These are phyloP conservation scores for Solidago caesia DNA, from an alignment of 129 eudicot species.

Conservation along the genomic window DNA sequence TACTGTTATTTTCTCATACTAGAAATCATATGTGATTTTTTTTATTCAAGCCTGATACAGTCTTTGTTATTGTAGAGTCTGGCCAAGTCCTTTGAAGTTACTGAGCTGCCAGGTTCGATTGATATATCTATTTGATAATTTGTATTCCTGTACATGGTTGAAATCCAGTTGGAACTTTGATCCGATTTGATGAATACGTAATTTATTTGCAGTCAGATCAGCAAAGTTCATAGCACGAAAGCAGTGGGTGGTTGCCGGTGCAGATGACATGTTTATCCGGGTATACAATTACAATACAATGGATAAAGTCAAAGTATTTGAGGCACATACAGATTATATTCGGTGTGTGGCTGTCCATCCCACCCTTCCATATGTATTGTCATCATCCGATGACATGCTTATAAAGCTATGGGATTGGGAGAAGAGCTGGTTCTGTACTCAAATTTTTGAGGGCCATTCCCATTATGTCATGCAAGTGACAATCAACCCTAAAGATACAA, in stretches of 20 bases:
- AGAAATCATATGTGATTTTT: not conserved
- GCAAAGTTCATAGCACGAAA: constrained; percentile 92
- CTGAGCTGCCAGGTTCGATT: constrained; percentile 76
- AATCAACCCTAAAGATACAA: constrained; percentile 89
- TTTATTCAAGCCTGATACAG: constrained; percentile 10
- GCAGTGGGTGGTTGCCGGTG: constrained; percentile 99
- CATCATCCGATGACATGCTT: constrained; percentile 98
- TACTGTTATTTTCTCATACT: not conserved
- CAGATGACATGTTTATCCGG: constrained; percentile 98
- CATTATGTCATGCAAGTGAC: constrained; percentile 99
- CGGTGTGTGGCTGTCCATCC: constrained; percentile 98
- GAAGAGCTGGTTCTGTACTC: constrained; percentile 87
- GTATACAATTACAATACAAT: constrained; percentile 95
- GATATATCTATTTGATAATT: constrained; percentile 13
- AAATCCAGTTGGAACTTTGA: not conserved
- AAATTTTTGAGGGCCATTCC: constrained; percentile 96
- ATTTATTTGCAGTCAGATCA: constrained; percentile 71
- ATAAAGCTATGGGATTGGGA: constrained; percentile 99
- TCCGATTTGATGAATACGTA: constrained; percentile 9
- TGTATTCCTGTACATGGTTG: constrained; percentile 9
- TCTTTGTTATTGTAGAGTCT: constrained; percentile 60
- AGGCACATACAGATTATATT: constrained; percentile 95
- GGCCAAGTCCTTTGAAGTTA: constrained; percentile 83
- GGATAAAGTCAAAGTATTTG: constrained; percentile 90
- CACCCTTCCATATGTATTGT: constrained; percentile 85